Evolutionary conservation across 176 grass and related monocot genomes (phyloP), one percentile per base, ranked within the genome.

Genomic region (Raddia distichophylla): DNA sequence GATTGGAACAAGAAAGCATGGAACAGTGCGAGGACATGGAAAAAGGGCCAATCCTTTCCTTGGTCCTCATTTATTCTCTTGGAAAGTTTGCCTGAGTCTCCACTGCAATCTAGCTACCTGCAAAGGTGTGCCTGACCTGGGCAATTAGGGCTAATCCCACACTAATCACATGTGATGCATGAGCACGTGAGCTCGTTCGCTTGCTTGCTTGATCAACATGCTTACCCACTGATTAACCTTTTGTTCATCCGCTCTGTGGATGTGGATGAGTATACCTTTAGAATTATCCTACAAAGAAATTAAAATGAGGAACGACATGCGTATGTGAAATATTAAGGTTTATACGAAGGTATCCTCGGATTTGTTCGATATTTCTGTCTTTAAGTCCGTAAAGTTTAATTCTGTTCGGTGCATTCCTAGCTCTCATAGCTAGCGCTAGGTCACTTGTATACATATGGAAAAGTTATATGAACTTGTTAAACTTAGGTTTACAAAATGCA

Each of bases 1-100:
- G 80, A 65, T 77, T 82, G 73, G 64, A 42, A 83, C 48, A 83
- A 64, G 48, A 78, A 58, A 62, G 80, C 68, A 49, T 47, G 48
- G 7, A 20, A 37, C 76, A 80, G 37, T 73, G 50, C 66, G 59
- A 80, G 59, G 74, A 57, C 60, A 78, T 83, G 80, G 49, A 73
- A 88, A 88, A 88, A 88, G 80, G 32, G 42, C 59, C 73, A 73
- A 83, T 65, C 37, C 49, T 87, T 87, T 87, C 73, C 11, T 57
- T 71, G 35, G 17, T 33, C 65, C 57, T 64, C 52, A 42, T 64
- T 40, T 83, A 51, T 88, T 78, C 59, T 50, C 9, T 72, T 65
- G 40, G 67, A 78, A 88, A 78, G 73, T 57, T 77, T 77, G 73
- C 54, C 57, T 27, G 35, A 37, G 17, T 45, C 73, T 59, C 61